These are phyloP conservation scores for Jacaranda mimosifolia DNA, from an alignment of 257 asterid species.

Conservation along the genomic window DNA sequence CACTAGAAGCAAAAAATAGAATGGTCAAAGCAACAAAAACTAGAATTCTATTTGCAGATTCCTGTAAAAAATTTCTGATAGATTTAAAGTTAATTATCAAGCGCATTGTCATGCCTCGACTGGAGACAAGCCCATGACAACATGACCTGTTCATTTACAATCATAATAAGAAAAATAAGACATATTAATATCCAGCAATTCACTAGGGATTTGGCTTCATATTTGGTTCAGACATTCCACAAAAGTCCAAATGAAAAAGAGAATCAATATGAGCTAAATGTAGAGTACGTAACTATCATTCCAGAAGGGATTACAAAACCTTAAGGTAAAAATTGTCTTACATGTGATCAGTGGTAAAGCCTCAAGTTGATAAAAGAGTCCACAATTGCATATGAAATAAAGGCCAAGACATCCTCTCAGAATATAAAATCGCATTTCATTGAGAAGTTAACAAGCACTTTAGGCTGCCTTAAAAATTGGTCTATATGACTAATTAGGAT, in stretches of 20 bases:
- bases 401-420: slow-evolving; percentile 9
- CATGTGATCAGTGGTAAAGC: slow-evolving; percentile 19
- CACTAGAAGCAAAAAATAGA: slow-evolving; percentile 36
- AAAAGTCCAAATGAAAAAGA: slow-evolving; percentile 3
- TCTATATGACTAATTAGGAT: slow-evolving; percentile 9
- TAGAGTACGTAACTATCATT: background rate
- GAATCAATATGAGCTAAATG: slow-evolving; percentile 7
- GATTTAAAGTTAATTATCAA: slow-evolving; percentile 4
- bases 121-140: too few species aligned
- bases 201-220: slow-evolving; percentile 1
- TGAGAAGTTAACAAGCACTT: slow-evolving; percentile 19
- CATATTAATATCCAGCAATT: background rate
- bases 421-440: slow-evolving; percentile 7
- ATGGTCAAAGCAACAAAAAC: slow-evolving; percentile 18
- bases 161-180: slow-evolving; percentile 4
- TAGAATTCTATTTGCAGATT: background rate
- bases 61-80: slow-evolving; percentile 13
- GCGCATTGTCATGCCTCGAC: background rate
- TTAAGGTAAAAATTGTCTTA: slow-evolving; percentile 14
- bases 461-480: slow-evolving; percentile 16
- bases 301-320: background rate
- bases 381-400: background rate
- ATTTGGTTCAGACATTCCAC: slow-evolving; percentile 23
- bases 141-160: background rate
- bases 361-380: background rate